Conservation (phyloP, 345 rosid genomes). For the Ceriops tagal region DNA sequence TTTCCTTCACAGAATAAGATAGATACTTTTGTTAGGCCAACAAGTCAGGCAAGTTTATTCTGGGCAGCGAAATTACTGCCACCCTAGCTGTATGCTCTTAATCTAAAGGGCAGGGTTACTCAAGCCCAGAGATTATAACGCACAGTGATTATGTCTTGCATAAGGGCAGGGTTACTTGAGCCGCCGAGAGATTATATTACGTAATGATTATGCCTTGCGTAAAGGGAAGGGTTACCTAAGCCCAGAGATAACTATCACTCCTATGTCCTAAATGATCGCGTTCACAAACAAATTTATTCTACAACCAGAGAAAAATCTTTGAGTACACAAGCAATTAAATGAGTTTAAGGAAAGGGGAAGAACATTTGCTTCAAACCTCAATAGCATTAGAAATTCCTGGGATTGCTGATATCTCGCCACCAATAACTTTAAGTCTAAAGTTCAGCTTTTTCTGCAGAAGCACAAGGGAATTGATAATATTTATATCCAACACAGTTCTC, state of each 20-base stretch:
- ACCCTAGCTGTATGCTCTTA: not conserved
- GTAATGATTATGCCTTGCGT: not conserved
- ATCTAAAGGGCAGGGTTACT: too few species aligned
- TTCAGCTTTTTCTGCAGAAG: conserved; percentile 59
- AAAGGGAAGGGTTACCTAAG: not conserved
- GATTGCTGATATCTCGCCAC: conserved; percentile 74
- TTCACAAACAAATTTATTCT: not conserved
- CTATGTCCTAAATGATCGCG: not conserved
- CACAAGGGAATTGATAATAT: not conserved
- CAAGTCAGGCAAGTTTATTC: not conserved
- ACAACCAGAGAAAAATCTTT: not conserved
- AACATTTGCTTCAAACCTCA: conserved; percentile 46
- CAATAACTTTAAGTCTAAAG: conserved; percentile 68
- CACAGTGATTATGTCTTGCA: too few species aligned
- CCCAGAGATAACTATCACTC: too few species aligned
- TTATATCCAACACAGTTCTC: not conserved
- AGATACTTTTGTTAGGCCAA: not conserved
- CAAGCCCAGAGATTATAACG: too few species aligned
- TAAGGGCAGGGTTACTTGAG: too few species aligned
- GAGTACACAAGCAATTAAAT: not conserved
- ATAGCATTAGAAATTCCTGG: conserved; percentile 88
- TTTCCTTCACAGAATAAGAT: conserved; percentile 47
- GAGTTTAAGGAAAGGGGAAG: not conserved
- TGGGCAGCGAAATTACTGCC: not conserved
- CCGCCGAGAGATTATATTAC: too few species aligned